A percentile compares a stretch with the other conserved stretches of the same genome.
These are phyloP conservation scores for Skeletonema costatum DNA, from an alignment of 108 stramenopile species.

Conservation along the genomic window DNA sequence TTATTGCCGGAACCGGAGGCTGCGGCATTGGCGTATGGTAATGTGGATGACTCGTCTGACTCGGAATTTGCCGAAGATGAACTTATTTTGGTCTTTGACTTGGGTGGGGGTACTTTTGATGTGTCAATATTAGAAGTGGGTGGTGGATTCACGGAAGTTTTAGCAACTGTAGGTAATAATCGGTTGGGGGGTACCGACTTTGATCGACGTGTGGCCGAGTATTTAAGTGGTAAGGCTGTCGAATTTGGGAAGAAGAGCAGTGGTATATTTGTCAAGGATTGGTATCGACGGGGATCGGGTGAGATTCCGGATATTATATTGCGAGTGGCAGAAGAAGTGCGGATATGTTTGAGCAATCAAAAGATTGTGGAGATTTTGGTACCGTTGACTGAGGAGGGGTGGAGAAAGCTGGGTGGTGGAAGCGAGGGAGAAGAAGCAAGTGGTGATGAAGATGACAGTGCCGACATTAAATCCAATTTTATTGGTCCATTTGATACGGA, in stretches of 20 bases:
- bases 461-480: background rate
- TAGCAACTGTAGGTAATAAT: conserved; percentile 89
- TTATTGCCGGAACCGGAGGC: conserved; percentile 95
- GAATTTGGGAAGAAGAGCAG: conserved; percentile 32
- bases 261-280: conserved; percentile 21
- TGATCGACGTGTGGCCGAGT: conserved; percentile 78
- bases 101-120: conserved; percentile 96
- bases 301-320: conserved; percentile 54
- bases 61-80: conserved; percentile 55
- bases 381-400: conserved; percentile 72
- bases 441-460: background rate
- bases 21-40: conserved; percentile 92
- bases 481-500: conserved; percentile 37
- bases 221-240: conserved; percentile 41
- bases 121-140: conserved; percentile 88
- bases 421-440: background rate
- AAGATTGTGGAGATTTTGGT: conserved; percentile 55
- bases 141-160: conserved; percentile 86
- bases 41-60: conserved; percentile 33
- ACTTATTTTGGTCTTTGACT: conserved; percentile 92
- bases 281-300: conserved; percentile 36
- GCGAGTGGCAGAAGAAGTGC: conserved; percentile 65
- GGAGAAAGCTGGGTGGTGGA: conserved; percentile 44
- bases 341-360: conserved; percentile 77
- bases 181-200: conserved; percentile 93